Base-by-base conservation (phyloP, 768 basidiomycete genomes). In the Boletus subparvulus region DNA sequence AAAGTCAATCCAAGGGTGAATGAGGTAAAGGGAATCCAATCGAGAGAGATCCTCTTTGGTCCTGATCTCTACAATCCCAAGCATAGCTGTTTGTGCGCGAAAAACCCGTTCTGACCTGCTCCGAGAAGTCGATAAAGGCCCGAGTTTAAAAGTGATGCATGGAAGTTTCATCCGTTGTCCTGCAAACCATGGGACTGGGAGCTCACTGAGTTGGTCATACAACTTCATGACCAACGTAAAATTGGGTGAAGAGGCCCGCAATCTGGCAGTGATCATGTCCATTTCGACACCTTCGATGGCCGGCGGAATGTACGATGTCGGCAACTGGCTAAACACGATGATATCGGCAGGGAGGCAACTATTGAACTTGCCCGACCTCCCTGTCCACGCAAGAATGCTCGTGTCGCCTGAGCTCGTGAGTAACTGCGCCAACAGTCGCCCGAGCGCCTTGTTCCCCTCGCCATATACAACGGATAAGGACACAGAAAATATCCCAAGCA, bases 311-410 rank as follows among this genome's bases (percentile, higher is more conserved):
- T 55, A 47, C 7, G 50, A 28, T 3, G 36, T 42, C 2, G 50
- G 47, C 1, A 13, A 13, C 32, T 50, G 9, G 13, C 33, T 13
- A 19, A 58, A 57, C 12, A 58, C 48, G 2, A 3, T 28, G 28
- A 55, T 36, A 28, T n/a, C 17, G 2, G 33, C 46, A 3, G 61
- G 61, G 8, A 59, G 51, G n/a, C 58, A 52, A 12, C 58, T 60
- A 3, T 60, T 56, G 30, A 53, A 60, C 3, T 8, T 40, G 1
- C 55, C 55, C 6, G 55, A 47, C 21, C 6, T 40, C n/a, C 59
- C 59, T 1, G 52, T 60, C 59, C 59, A 60, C 14, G 51, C 59
- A 12, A 60, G 55, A 4, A 60, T 53, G 14, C 44, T 56, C 4
- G 49, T 50, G 26, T 60, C 55, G 8, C 48, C 55, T 8, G 60